A percentile compares a stretch with the other conserved stretches of the same genome.
These are phyloP conservation scores for Echium plantagineum DNA, from an alignment of 257 asterid genomes.

Conservation along the genomic window DNA sequence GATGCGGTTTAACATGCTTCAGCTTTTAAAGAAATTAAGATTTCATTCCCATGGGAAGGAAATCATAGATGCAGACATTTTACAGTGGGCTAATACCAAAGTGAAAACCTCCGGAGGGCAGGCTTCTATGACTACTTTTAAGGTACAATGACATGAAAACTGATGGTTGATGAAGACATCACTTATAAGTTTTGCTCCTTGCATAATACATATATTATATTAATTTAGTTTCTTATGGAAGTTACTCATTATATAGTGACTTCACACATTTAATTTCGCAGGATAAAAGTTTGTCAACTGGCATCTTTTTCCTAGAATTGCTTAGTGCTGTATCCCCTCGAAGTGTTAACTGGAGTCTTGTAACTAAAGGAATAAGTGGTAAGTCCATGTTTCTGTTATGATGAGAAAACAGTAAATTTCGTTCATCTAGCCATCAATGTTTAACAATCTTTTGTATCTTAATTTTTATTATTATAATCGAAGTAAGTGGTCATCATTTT, in stretches of 20 bases:
- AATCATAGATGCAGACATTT: slow-evolving; percentile 65
- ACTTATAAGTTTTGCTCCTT: background rate
- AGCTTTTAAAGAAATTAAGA: slow-evolving; percentile 71
- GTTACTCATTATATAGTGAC: background rate
- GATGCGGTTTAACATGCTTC: slow-evolving; percentile 89
- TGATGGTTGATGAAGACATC: background rate
- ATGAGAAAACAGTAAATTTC: too few species aligned
- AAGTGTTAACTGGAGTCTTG: slow-evolving; percentile 97
- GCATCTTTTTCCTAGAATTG: slow-evolving; percentile 85
- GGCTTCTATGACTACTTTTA: slow-evolving; percentile 61
- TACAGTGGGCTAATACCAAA: slow-evolving; percentile 85
- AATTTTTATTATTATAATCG: background rate
- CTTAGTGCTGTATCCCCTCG: slow-evolving; percentile 92
- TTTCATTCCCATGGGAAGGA: slow-evolving; percentile 86
- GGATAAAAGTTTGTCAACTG: slow-evolving; percentile 83
- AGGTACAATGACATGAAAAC: slow-evolving; percentile 19
- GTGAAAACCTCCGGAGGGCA: slow-evolving; percentile 64
- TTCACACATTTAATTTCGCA: slow-evolving; percentile 21
- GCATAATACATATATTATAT: background rate
- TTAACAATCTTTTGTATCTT: background rate
- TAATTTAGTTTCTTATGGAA: background rate
- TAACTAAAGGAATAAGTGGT: slow-evolving; percentile 84
- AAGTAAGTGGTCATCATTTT: background rate
- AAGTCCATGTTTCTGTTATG: slow-evolving; percentile 5
- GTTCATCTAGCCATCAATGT: background rate